phyloP scores from a whole-genome alignment of 139 green algal species.

The Eudorina sp. region DNA sequence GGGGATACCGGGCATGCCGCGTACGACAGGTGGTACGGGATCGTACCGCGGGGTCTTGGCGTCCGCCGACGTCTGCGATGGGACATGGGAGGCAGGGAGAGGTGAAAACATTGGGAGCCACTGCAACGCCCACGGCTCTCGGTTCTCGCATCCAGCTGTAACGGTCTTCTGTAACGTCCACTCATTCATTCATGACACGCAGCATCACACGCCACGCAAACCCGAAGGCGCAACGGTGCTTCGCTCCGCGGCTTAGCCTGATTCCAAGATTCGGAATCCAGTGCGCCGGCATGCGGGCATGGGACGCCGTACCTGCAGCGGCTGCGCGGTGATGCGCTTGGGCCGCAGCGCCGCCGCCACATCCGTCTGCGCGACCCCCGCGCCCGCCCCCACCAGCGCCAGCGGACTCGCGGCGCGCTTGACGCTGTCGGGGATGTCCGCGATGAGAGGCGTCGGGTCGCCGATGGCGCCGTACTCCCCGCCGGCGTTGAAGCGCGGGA shows the following conservation, averaged over 20 bases:
- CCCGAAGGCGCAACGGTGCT: too few species aligned
- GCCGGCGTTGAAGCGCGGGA: slow-evolving; percentile 35
- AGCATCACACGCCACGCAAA: too few species aligned
- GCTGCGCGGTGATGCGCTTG: slow-evolving; percentile 50
- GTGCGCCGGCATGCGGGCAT: too few species aligned
- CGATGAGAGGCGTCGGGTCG: slow-evolving; percentile 40
- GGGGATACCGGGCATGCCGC: slow-evolving; percentile 39
- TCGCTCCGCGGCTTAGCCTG: too few species aligned
- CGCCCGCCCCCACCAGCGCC: slow-evolving; percentile 17
- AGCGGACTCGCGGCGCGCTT: background rate
- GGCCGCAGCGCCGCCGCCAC: slow-evolving; percentile 37
- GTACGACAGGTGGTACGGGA: slow-evolving; percentile 46
- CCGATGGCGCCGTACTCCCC: slow-evolving; percentile 50
- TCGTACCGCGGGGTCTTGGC: slow-evolving; percentile 37
- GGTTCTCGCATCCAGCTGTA: too few species aligned
- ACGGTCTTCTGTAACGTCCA: too few species aligned
- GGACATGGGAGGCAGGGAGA: too few species aligned
- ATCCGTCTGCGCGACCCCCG: background rate
- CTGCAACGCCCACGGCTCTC: too few species aligned
- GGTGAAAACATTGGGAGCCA: too few species aligned
- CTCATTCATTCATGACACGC: too few species aligned
- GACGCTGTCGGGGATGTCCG: slow-evolving; percentile 19
- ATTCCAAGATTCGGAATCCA: too few species aligned
- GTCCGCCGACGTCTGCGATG: slow-evolving; percentile 17
- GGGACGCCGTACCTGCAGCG: slow-evolving; percentile 59